phyloP scores from a whole-genome alignment of 2,329 filamentous ascomycete genomes.

The Penicillium corylophilum region DNA sequence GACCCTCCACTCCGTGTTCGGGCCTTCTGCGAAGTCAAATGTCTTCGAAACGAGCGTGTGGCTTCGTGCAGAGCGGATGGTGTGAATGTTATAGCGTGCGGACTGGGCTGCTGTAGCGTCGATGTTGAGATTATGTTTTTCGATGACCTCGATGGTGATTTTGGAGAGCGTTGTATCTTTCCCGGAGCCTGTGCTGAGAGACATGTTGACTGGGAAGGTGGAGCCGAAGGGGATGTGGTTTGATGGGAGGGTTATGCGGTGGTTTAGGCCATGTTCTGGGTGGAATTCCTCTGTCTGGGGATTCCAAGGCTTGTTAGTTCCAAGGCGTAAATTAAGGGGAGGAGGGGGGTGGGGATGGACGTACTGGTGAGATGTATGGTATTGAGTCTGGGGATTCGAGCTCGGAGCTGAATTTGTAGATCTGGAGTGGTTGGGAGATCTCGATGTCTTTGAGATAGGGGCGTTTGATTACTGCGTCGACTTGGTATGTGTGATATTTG shows the following conservation, averaged over 20 bases:
- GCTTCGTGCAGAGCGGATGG: not conserved
- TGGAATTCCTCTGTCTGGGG: not conserved
- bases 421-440: not conserved
- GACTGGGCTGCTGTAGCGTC: not conserved
- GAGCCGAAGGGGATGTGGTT: not conserved
- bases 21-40: not conserved
- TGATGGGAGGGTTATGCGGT: not conserved
- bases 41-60: not conserved
- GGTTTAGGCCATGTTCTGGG: not conserved
- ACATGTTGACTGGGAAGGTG: not conserved
- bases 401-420: not conserved
- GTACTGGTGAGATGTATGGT: not conserved
- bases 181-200: not conserved
- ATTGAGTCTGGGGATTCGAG: not conserved
- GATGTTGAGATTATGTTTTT: not conserved
- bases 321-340: not conserved
- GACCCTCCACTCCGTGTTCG: not conserved
- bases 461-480: not conserved
- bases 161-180: not conserved
- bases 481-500: not conserved
- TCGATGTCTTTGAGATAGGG: not conserved
- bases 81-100: not conserved
- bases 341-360: not conserved
- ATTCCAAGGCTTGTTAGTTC: not conserved
- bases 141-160: not conserved